Percentiles rank a stretch among this genome's conserved stretches.
Conservation (phyloP, 192 early-diverging fungal genomes). For the Entomortierella beljakovae region DNA sequence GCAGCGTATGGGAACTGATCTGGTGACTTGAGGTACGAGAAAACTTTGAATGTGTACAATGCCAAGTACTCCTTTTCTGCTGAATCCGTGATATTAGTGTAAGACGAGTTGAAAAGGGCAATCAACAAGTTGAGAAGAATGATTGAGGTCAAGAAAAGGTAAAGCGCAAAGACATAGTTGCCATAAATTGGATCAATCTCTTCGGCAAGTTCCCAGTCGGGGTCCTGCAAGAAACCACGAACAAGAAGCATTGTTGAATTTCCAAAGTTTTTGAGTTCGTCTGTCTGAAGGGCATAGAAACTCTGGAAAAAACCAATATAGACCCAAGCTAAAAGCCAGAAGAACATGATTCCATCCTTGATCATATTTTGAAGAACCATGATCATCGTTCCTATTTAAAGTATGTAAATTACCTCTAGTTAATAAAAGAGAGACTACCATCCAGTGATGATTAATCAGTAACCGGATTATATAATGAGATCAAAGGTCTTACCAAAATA, state of each 20-base stretch:
- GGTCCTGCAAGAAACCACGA: constrained; percentile 52
- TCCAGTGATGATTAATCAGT: neutral
- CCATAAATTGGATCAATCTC: constrained; percentile 17
- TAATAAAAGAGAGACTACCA: too few relatives aligned
- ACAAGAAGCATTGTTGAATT: constrained; percentile 29
- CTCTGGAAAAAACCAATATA: constrained; percentile 54
- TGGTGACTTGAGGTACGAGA: constrained; percentile 51
- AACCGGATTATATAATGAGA: neutral
- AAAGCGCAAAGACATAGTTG: constrained; percentile 42
- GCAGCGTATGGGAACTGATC: constrained; percentile 54
- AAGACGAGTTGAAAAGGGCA: constrained; percentile 59
- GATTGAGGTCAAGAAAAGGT: constrained; percentile 52
- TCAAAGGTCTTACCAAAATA: constrained; percentile 39
- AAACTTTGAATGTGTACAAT: constrained; percentile 55
- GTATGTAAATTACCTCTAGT: too few relatives aligned
- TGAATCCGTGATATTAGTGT: constrained; percentile 54
- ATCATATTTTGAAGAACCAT: constrained; percentile 57
- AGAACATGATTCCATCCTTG: constrained; percentile 58
- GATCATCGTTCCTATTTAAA: constrained; percentile 47
- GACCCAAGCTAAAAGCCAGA: constrained; percentile 56
- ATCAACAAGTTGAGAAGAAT: constrained; percentile 56
- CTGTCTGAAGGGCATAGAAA: constrained; percentile 36
- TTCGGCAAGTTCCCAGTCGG: constrained; percentile 43
- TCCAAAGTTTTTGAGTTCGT: constrained; percentile 17
- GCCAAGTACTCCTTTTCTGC: constrained; percentile 53